These are phyloP conservation scores for Tephrocybe sp. DNA, from an alignment of 768 basidiomycete species.

Conservation along the genomic window DNA sequence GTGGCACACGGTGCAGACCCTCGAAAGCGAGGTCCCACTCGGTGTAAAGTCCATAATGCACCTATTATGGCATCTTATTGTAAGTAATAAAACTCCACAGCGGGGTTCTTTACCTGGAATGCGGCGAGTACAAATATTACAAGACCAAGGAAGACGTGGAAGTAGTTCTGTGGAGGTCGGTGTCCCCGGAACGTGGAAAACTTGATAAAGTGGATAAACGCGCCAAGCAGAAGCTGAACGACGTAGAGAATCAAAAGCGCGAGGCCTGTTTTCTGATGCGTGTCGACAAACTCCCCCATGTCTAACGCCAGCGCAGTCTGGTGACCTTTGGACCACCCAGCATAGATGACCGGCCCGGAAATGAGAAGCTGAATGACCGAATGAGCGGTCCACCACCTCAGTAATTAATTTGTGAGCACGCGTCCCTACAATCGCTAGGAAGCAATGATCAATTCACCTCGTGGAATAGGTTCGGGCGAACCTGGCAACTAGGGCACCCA, in stretches of 20 bases:
- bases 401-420: slow-evolving; percentile 1
- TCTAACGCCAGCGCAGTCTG: slow-evolving; percentile 28
- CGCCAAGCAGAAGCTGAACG: slow-evolving; percentile 45
- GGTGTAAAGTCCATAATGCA: slow-evolving; percentile 46
- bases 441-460: slow-evolving; percentile 27
- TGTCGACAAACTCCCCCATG: slow-evolving; percentile 34
- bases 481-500: slow-evolving; percentile 55
- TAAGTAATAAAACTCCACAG: not conserved
- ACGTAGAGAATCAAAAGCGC: slow-evolving; percentile 53
- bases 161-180: slow-evolving; percentile 52
- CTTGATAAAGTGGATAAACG: slow-evolving; percentile 53
- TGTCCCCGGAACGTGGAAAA: slow-evolving; percentile 31
- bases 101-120: slow-evolving; percentile 36
- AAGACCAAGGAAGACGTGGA: slow-evolving; percentile 53
- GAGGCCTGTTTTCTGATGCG: slow-evolving; percentile 51
- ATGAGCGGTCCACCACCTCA: slow-evolving; percentile 51
- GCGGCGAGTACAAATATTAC: slow-evolving; percentile 51
- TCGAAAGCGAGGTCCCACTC: slow-evolving; percentile 38
- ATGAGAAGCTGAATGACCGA: slow-evolving; percentile 47
- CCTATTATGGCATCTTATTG: slow-evolving; percentile 21
- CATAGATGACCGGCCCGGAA: slow-evolving; percentile 51
- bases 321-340: slow-evolving; percentile 45
- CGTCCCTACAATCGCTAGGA: not conserved
- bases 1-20: slow-evolving; percentile 32
- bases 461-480: slow-evolving; percentile 49